These are phyloP conservation scores for Colletotrichum australisinense DNA, from an alignment of 2,329 filamentous ascomycete species.

Conservation along the genomic window DNA sequence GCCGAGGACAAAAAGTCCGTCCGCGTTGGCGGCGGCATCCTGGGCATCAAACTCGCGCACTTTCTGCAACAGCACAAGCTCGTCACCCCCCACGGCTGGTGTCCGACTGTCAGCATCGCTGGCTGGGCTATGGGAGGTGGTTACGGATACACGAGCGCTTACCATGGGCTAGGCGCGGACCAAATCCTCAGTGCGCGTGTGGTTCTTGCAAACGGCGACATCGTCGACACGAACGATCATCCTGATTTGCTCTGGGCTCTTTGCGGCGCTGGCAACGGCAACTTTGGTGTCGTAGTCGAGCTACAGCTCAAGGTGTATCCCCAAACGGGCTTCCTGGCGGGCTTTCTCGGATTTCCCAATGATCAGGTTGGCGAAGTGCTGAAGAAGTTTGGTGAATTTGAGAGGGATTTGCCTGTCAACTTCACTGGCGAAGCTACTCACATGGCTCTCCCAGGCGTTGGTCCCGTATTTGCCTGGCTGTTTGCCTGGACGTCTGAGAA, in stretches of 20 bases:
- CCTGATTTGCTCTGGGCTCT: constrained; percentile 48
- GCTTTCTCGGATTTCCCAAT: constrained; percentile 18
- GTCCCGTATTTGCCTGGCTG: constrained; percentile 11
- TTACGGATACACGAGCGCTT: constrained; percentile 45
- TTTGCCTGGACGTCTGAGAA: constrained; percentile 25
- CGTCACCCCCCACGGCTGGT: constrained; percentile 27
- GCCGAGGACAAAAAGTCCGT: constrained; percentile 31
- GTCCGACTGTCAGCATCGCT: constrained; percentile 43
- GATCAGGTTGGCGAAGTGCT: constrained; percentile 41
- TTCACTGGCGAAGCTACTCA: constrained; percentile 18
- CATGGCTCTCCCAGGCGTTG: constrained; percentile 18
- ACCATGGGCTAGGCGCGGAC: constrained; percentile 49
- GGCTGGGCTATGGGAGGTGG: constrained; percentile 50
- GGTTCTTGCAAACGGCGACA: constrained; percentile 48
- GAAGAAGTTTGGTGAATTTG: background rate
- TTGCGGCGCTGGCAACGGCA: constrained; percentile 50
- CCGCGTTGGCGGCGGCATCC: constrained; percentile 33
- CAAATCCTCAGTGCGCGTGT: constrained; percentile 51
- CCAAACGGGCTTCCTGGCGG: constrained; percentile 23
- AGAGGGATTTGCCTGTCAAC: constrained; percentile 43
- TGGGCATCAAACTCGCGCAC: constrained; percentile 26
- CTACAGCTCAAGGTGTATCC: constrained; percentile 53
- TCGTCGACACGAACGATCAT: constrained; percentile 49
- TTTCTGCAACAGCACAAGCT: constrained; percentile 29
- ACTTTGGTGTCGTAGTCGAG: constrained; percentile 53